Percentiles rank a stretch among this genome's conserved stretches.
Evolutionary conservation across 768 basidiomycete genomes (phyloP).

Genomic region (Tephrocybe sp.): DNA sequence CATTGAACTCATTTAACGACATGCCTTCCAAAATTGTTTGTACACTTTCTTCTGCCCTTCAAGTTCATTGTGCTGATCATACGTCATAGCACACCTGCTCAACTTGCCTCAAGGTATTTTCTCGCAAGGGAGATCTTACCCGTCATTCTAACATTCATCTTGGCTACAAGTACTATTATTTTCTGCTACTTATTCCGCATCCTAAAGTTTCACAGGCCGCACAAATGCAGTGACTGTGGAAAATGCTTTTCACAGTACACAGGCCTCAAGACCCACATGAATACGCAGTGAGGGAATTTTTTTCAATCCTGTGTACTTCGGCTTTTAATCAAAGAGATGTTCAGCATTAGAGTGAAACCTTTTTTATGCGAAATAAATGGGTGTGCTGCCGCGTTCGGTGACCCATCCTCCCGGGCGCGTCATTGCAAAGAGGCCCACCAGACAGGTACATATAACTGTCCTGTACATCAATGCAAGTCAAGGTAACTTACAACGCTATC

Average conservation of each 20-base stretch:
- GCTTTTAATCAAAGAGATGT: neutral
- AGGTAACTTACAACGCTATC: constrained; percentile 28
- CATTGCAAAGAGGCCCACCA: constrained; percentile 62
- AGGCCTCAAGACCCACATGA: constrained; percentile 60
- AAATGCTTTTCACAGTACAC: constrained; percentile 59
- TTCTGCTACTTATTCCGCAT: neutral
- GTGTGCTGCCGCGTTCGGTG: constrained; percentile 55
- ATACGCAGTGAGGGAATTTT: constrained; percentile 54
- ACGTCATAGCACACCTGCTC: constrained; percentile 34
- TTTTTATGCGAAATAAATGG: constrained; percentile 42
- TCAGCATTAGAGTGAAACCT: constrained; percentile 52
- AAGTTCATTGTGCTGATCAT: neutral
- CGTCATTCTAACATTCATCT: constrained; percentile 54
- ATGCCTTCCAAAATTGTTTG: constrained; percentile 13
- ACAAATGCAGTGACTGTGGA: constrained; percentile 47
- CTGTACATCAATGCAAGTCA: constrained; percentile 41
- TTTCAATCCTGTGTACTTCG: neutral
- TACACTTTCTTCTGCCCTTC: neutral
- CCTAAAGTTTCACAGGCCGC: constrained; percentile 35
- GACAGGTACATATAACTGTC: constrained; percentile 43
- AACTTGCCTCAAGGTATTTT: constrained; percentile 48
- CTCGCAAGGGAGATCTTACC: constrained; percentile 56
- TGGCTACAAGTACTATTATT: constrained; percentile 44
- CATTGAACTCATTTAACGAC: constrained; percentile 2
- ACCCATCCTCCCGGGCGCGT: constrained; percentile 67